Base-by-base conservation (phyloP, 192 early-diverging fungal species). In the Phlyctochytrium planicorne region DNA sequence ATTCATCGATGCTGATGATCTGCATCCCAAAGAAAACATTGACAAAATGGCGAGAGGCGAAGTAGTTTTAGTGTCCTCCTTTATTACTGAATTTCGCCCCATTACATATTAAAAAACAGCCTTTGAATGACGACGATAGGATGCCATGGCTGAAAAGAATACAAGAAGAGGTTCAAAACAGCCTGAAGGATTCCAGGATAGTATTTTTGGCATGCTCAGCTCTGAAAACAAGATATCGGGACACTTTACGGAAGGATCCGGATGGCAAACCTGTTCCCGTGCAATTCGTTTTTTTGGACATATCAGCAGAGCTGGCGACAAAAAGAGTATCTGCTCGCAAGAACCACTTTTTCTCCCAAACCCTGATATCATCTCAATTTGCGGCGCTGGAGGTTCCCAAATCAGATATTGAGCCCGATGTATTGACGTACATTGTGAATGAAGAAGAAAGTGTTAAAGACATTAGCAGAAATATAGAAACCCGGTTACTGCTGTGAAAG, bases 1-100 rank as follows among this genome's bases (percentile, higher is more conserved):
- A 6, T 71, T 68, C 34, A 27, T 71, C 27, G 70, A 71, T 16
- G 70, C 59, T 29, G 70, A 71, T 34, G 52, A 59, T 25, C 30
- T 68, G 23, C 70, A 71, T 47, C n/a, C 65, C 2, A 31, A 67
- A 20, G 12, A n/a, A 17, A 71, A 68, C 65, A 57, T n/a, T 10
- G 2, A 0, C 34, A 71, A 68, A 52, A 71, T 71, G 70, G 37
- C 56, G 2, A 25, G 17, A 3, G 70, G 70, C 6, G 35, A 36
- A 20, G 40, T 47, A 47, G n/a, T n/a, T n/a, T n/a, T n/a, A 47
- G 40, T 20, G 20, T 47, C 40, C 40, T 20, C 10, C 40, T 14
- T 47, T 20, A n/a, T n/a, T n/a, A n/a, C 40, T 20, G 40, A 6
- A 47, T 47, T 20, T 20, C 40, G 40, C 20, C 40, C 6, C 6